phyloP scores from a whole-genome alignment of 257 asterid species.

The Solanum gracilifrons region DNA sequence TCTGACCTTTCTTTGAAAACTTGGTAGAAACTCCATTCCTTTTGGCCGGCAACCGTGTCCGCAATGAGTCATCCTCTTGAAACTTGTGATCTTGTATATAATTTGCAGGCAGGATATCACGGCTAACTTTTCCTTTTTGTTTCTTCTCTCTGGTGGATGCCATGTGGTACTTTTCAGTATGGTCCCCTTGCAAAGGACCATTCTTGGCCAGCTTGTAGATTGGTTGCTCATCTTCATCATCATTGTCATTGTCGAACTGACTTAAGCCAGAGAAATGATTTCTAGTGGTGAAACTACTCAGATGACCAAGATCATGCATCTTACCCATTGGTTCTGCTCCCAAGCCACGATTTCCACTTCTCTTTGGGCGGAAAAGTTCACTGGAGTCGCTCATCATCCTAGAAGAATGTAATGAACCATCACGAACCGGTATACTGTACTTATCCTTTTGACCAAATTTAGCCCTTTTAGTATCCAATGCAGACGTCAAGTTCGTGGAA shows the following conservation, averaged over 20 bases:
- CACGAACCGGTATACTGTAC: slow-evolving; percentile 29
- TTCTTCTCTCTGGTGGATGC: slow-evolving; percentile 41
- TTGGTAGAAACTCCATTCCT: slow-evolving; percentile 45
- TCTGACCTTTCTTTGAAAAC: slow-evolving; percentile 58
- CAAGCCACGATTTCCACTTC: slow-evolving; percentile 13
- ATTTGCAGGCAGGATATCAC: slow-evolving; percentile 39
- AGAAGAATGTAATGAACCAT: slow-evolving; percentile 37
- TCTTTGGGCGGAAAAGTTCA: slow-evolving; percentile 32
- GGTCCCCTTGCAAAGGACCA: slow-evolving; percentile 43
- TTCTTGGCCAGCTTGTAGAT: slow-evolving; percentile 47
- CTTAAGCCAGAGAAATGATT: slow-evolving; percentile 39
- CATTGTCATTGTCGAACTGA: slow-evolving; percentile 19
- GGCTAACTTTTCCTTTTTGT: slow-evolving; percentile 38
- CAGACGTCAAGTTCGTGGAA: slow-evolving; percentile 40
- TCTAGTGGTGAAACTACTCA: slow-evolving; percentile 27
- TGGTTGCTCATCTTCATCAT: slow-evolving; percentile 30
- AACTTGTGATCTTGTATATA: slow-evolving; percentile 27
- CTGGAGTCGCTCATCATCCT: slow-evolving; percentile 26
- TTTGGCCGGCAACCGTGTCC: slow-evolving; percentile 36
- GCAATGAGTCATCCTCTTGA: slow-evolving; percentile 48
- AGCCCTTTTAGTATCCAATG: slow-evolving; percentile 27
- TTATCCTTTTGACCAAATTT: slow-evolving; percentile 45
- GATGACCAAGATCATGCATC: slow-evolving; percentile 54
- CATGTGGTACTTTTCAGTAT: slow-evolving; percentile 34
- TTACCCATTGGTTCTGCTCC: slow-evolving; percentile 50